These are phyloP conservation scores for Lactifluus volemus DNA, from an alignment of 768 basidiomycete species.

Conservation along the genomic window DNA sequence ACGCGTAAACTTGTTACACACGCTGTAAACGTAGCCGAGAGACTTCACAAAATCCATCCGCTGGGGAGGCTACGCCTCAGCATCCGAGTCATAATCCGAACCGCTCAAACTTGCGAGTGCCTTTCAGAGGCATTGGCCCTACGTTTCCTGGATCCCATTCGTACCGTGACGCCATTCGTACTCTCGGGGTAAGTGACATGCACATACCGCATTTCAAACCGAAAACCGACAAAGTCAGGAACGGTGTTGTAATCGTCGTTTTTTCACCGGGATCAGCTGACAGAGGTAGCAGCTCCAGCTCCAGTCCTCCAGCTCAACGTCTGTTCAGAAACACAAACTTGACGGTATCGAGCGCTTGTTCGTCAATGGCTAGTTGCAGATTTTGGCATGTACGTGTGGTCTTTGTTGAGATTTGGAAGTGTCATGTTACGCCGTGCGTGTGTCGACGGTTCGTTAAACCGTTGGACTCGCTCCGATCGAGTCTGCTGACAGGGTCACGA, in stretches of 20 bases:
- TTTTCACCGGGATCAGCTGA: background rate
- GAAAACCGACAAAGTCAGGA: background rate
- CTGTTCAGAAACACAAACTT: background rate
- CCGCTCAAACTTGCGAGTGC: no score
- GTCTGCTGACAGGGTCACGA: slow-evolving; percentile 11
- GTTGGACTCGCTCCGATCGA: background rate
- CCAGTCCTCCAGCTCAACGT: background rate
- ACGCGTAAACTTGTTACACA: no score
- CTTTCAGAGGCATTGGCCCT: background rate
- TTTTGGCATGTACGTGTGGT: background rate
- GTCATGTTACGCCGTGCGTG: background rate
- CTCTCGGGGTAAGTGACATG: background rate
- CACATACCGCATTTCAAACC: background rate
- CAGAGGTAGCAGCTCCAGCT: background rate
- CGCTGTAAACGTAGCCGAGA: no score
- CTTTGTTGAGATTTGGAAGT: background rate
- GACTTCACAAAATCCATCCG: no score
- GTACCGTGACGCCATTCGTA: background rate
- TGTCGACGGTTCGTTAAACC: background rate
- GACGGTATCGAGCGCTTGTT: background rate
- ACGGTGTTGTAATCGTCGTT: background rate
- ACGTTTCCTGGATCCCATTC: background rate
- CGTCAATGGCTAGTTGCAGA: background rate
- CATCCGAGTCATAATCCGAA: no score
- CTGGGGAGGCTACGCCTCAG: no score